Conservation (phyloP, 2,329 filamentous ascomycete species). For the Sarocladiaceae sp. region DNA sequence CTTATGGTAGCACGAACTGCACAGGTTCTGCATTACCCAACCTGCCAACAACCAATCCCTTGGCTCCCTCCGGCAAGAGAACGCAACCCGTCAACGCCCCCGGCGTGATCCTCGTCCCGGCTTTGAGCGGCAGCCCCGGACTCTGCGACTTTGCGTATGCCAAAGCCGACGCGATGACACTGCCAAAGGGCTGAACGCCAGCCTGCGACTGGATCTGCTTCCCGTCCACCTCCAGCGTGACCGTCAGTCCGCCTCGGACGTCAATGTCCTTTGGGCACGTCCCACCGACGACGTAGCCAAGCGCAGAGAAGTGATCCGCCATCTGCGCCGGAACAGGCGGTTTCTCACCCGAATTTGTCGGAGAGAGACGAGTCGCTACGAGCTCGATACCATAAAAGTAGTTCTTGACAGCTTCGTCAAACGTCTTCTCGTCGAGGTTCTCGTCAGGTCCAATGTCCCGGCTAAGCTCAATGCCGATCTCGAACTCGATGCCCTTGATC, state of each 20-base stretch:
- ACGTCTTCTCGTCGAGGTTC: slow-evolving; percentile 1
- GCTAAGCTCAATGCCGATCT: slow-evolving; percentile 1
- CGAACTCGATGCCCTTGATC: slow-evolving; percentile 1
- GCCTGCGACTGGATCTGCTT: slow-evolving; percentile 5
- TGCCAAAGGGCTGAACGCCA: background rate
- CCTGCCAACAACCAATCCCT: slow-evolving; percentile 1
- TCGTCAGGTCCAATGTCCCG: slow-evolving; percentile 2
- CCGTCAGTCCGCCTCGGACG: background rate
- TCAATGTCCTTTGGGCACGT: background rate
- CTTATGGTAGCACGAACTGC: slow-evolving; percentile 1
- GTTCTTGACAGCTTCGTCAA: background rate
- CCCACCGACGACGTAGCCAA: background rate
- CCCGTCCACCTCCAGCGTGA: background rate
- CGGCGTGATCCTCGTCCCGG: background rate
- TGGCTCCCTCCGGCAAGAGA: background rate
- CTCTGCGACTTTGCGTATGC: slow-evolving; percentile 3
- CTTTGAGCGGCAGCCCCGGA: slow-evolving; percentile 3
- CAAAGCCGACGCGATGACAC: background rate
- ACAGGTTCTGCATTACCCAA: background rate
- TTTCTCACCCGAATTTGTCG: background rate
- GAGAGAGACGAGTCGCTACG: background rate
- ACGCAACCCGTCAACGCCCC: slow-evolving; percentile 4
- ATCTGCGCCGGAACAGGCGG: background rate
- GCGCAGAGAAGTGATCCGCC: slow-evolving; percentile 1
- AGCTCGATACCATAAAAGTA: slow-evolving; percentile 4